phyloP scores from a whole-genome alignment of 2,329 filamentous ascomycete species.

The Podosphaera fusca region DNA sequence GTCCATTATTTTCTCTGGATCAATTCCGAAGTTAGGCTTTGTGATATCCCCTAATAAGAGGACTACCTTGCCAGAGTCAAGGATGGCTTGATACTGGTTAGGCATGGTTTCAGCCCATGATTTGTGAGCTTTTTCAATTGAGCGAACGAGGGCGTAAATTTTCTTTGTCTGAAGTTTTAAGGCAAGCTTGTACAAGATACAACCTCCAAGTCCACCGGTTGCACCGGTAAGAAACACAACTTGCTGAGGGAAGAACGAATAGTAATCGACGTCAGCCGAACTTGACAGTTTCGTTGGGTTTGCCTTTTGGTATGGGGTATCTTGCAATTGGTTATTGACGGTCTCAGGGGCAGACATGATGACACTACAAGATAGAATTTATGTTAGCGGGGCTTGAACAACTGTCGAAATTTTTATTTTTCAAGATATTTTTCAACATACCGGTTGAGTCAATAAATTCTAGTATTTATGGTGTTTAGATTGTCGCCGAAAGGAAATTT shows the following conservation, averaged over 20 bases:
- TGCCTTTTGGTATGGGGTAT: neutral
- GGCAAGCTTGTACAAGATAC: slow-evolving; percentile 3
- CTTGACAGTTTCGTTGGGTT: neutral
- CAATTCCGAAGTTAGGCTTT: slow-evolving; percentile 4
- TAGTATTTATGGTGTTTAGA: no score
- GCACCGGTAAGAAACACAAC: slow-evolving; percentile 5
- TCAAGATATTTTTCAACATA: no score
- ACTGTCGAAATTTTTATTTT: no score
- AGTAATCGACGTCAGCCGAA: neutral
- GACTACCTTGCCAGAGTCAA: slow-evolving; percentile 1
- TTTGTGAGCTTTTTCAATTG: slow-evolving; percentile 1
- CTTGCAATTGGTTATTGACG: neutral
- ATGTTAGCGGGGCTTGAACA: no score
- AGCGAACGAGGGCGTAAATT: slow-evolving; percentile 2
- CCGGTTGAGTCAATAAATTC: no score
- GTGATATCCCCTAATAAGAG: slow-evolving; percentile 3
- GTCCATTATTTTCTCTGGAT: slow-evolving; percentile 1
- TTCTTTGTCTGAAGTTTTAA: slow-evolving; percentile 2
- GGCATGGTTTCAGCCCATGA: slow-evolving; percentile 3
- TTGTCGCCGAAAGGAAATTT: no score
- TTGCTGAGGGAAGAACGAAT: slow-evolving; percentile 1
- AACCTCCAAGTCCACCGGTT: slow-evolving; percentile 4
- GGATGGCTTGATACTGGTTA: neutral
- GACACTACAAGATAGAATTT: neutral
- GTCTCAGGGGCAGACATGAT: neutral